A percentile compares a stretch with the other conserved stretches of the same genome.
phyloP scores from a whole-genome alignment of 441 rosid genomes.

The Pelargonium fulgidum region DNA sequence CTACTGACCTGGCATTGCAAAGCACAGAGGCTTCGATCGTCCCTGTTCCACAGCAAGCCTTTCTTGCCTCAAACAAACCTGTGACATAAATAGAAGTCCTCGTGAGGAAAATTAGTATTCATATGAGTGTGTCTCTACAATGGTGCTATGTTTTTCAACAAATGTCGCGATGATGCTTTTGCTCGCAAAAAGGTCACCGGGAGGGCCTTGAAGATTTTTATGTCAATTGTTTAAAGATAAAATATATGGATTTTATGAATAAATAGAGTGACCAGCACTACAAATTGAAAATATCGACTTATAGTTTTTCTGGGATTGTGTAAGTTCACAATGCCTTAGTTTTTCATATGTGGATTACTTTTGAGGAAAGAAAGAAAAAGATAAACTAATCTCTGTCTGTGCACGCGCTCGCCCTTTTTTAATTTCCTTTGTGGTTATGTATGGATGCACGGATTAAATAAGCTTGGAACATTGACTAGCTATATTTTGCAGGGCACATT shows the following conservation, averaged over 20 bases:
- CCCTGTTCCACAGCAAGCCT: constrained; percentile 91
- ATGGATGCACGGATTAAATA: background rate
- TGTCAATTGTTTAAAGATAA: background rate
- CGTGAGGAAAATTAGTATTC: background rate
- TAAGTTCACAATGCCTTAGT: no score
- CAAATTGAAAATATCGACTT: background rate
- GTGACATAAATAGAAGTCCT: constrained; percentile 19
- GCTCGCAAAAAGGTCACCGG: background rate
- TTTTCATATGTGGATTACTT: background rate
- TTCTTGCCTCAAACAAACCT: constrained; percentile 87
- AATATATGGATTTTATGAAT: background rate
- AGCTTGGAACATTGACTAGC: constrained; percentile 17
- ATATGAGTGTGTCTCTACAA: background rate
- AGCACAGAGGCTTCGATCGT: constrained; percentile 78
- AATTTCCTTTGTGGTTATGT: background rate
- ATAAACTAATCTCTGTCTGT: background rate
- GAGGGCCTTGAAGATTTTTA: background rate
- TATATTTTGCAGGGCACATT: constrained; percentile 25
- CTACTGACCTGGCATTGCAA: constrained; percentile 60
- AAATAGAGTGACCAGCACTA: background rate
- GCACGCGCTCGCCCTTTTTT: background rate
- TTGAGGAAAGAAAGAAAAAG: background rate
- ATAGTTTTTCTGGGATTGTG: background rate
- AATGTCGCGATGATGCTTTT: background rate
- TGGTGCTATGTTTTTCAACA: background rate